Evolutionary conservation across 352 stramenopile genomes (phyloP).

Genomic region (Globisporangium acanthophoron): DNA sequence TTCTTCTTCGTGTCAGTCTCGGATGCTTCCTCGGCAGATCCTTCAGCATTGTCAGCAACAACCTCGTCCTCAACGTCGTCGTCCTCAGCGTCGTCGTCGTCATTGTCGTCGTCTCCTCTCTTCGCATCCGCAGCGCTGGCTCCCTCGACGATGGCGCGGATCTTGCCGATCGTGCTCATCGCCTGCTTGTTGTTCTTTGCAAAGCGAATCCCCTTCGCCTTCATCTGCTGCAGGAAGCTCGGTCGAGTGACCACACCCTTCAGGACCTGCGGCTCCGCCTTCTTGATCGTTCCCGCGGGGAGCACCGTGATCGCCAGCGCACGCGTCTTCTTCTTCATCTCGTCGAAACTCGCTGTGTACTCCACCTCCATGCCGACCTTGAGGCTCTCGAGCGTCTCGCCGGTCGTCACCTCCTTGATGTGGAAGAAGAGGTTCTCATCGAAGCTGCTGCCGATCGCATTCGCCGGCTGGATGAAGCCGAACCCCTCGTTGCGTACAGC

Average conservation of each 20-base stretch:
- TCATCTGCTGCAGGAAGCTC: conserved; percentile 53
- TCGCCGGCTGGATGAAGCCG: conserved; percentile 65
- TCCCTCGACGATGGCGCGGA: conserved; percentile 22
- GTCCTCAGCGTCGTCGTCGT: conserved; percentile 19
- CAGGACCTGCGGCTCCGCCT: conserved; percentile 23
- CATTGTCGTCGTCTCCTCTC: conserved; percentile 4
- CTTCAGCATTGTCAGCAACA: conserved; percentile 11
- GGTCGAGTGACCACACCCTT: conserved; percentile 53
- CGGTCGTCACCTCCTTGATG: conserved; percentile 60
- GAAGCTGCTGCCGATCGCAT: conserved; percentile 18
- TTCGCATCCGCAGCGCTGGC: conserved; percentile 9
- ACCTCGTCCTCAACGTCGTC: conserved; percentile 12
- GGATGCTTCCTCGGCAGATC: background rate
- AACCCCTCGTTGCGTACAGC: conserved; percentile 65
- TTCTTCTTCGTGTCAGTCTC: conserved; percentile 8
- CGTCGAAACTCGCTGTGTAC: conserved; percentile 47
- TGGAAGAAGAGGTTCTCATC: conserved; percentile 79
- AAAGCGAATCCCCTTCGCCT: conserved; percentile 23
- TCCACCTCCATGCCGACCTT: conserved; percentile 71
- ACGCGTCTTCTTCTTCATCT: conserved; percentile 75
- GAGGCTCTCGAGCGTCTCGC: conserved; percentile 44
- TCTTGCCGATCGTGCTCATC: conserved; percentile 47
- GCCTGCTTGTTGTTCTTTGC: conserved; percentile 33
- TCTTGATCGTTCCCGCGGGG: conserved; percentile 56
- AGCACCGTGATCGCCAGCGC: conserved; percentile 43